Percentiles rank a stretch among this genome's conserved stretches.
These are phyloP conservation scores for Turritis glabra DNA, from an alignment of 345 rosid species.

Conservation along the genomic window DNA sequence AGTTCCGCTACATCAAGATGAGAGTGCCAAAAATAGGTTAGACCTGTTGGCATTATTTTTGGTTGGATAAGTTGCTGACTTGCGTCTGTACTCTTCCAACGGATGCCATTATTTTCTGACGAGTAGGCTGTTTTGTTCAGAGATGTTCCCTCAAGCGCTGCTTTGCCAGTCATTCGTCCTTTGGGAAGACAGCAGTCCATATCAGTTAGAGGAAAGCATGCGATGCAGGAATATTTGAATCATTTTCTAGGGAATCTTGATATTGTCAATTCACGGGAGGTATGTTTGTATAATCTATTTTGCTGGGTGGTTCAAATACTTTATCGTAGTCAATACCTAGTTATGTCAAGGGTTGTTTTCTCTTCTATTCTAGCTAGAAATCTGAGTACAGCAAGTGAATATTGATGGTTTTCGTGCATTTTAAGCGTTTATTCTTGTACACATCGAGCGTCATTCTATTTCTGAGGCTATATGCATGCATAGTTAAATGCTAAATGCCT, in stretches of 20 bases:
- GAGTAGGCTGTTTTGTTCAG: constrained; percentile 56
- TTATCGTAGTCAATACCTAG: constrained; percentile 20
- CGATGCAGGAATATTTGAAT: constrained; percentile 94
- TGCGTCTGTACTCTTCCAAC: neutral
- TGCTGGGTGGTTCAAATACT: neutral
- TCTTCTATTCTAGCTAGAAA: constrained; percentile 25
- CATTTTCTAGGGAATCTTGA: constrained; percentile 93
- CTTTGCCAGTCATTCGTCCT: constrained; percentile 90
- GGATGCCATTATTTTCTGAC: constrained; percentile 19
- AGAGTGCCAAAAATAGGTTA: constrained; percentile 78
- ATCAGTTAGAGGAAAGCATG: constrained; percentile 86
- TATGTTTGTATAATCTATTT: constrained; percentile 35
- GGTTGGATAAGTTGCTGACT: constrained; percentile 4
- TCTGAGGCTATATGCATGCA: constrained; percentile 14
- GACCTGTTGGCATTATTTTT: constrained; percentile 16
- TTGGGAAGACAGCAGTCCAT: constrained; percentile 90
- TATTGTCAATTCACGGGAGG: constrained; percentile 96
- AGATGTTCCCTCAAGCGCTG: constrained; percentile 98
- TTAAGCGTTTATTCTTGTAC: constrained; percentile 11
- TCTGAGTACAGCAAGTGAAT: constrained; percentile 13
- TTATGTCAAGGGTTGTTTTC: constrained; percentile 25
- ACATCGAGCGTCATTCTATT: constrained; percentile 17
- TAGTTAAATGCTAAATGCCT: constrained; percentile 39
- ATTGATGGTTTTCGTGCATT: neutral
- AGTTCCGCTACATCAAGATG: constrained; percentile 70